Evolutionary conservation across 345 rosid genomes (phyloP), one percentile per base, ranked within the genome.

Genomic region (Gossypium stocksii): DNA sequence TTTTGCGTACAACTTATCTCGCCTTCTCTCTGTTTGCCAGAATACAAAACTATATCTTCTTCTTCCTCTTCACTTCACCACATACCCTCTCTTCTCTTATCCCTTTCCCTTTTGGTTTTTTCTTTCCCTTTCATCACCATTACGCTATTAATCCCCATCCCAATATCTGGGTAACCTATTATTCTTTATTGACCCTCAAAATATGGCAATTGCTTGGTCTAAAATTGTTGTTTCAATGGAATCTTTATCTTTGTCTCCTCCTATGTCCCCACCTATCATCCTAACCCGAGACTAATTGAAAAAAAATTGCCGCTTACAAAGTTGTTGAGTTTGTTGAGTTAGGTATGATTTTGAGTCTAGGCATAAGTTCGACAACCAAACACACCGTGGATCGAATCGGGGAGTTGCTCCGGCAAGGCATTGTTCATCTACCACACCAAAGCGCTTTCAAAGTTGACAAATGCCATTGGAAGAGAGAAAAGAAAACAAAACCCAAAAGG

Each of bases 311-410:
- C 17, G 77, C 98, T 34, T 89, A 87, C 87, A 91, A 91, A 71
- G 99, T 96, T 34, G 98, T 93, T 2, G 98, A 93, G 67, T 93
- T 80, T 74, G 98, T 95, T 22, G 79, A 88, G 72, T 93, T 97
- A 52, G 98, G 99, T 8, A 95, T 95, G 98, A 96, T 95, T 66
- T 80, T 93, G n/a, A 98, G 96, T 41, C 91, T 95, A 25, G 99
- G 98, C 14, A 95, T 96, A 4, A 96, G 99, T 61, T 95, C 99
- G 81, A 95, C 98, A 10, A 97, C 99, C 69, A 87, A 82, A 51
- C 96, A 93, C 85, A 97, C 98, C 73, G 91, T 95, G 16, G 94
- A 88, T 75, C 88, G 93, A 2, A 91, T 93, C 74, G 99, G 91
- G 3, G 93, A 93, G 54, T 86, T 95, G 54, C 80, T 95, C 60